phyloP scores from a whole-genome alignment of 345 rosid species.

The Combretum micranthum region DNA sequence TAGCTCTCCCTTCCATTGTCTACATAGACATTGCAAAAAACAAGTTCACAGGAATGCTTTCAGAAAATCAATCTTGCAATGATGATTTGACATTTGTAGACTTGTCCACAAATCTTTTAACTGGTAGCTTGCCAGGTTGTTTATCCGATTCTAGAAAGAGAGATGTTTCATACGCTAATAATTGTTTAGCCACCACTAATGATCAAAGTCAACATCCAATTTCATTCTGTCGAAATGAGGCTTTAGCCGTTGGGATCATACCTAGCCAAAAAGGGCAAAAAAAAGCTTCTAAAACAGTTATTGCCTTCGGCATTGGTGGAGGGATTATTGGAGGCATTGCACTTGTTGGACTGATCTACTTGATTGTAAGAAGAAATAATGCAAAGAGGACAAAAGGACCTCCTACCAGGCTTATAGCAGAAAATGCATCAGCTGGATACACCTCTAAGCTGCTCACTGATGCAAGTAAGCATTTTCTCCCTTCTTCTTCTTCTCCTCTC shows the following conservation, averaged over 20 bases:
- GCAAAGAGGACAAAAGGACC: slow-evolving; percentile 25
- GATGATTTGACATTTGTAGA: slow-evolving; percentile 49
- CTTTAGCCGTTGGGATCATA: slow-evolving; percentile 82
- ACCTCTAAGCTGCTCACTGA: slow-evolving; percentile 74
- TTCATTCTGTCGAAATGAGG: slow-evolving; percentile 71
- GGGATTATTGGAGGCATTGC: slow-evolving; percentile 50
- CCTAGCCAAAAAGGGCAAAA: slow-evolving; percentile 37
- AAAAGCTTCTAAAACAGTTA: slow-evolving; percentile 24
- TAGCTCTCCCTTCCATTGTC: slow-evolving; percentile 62
- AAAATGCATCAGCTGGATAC: slow-evolving; percentile 67
- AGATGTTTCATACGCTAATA: slow-evolving; percentile 40
- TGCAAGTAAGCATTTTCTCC: slow-evolving; percentile 58
- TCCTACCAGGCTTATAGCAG: slow-evolving; percentile 52
- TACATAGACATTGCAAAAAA: slow-evolving; percentile 66
- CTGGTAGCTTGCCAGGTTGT: slow-evolving; percentile 68
- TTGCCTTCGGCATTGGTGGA: slow-evolving; percentile 50
- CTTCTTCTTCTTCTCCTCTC: slow-evolving; percentile 6
- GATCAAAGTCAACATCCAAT: slow-evolving; percentile 55
- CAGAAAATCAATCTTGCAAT: slow-evolving; percentile 64
- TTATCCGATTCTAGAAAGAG: slow-evolving; percentile 38
- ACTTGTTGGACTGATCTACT: slow-evolving; percentile 41
- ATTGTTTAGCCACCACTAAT: slow-evolving; percentile 47
- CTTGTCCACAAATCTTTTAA: slow-evolving; percentile 75
- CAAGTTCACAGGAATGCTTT: slow-evolving; percentile 80
- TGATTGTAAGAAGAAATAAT: slow-evolving; percentile 31